phyloP scores from a whole-genome alignment of 345 rosid species.

The Syzygium aqueum region DNA sequence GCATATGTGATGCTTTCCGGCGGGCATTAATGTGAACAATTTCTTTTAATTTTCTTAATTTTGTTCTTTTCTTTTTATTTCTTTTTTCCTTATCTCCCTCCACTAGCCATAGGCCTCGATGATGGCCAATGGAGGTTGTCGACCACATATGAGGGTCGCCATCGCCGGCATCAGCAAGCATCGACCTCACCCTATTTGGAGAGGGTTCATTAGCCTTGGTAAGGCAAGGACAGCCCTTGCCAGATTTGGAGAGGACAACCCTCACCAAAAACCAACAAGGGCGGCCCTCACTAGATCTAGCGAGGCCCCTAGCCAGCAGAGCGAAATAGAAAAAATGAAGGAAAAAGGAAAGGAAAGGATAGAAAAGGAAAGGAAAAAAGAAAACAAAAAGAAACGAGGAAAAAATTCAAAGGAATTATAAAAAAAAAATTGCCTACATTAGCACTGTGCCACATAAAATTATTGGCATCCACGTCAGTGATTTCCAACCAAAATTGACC shows the following conservation, averaged over 20 bases:
- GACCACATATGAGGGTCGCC: rapidly evolving
- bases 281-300: rapidly evolving
- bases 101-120: rapidly evolving
- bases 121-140: rapidly evolving
- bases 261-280: rapidly evolving
- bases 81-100: rapidly evolving
- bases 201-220: rapidly evolving
- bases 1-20: rapidly evolving
- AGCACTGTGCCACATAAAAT: no score
- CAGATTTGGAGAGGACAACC: background rate
- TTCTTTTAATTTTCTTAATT: no score
- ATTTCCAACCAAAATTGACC: no score
- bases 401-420: no score
- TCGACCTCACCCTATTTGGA: rapidly evolving
- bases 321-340: no score
- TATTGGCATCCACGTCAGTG: no score
- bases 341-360: rapidly evolving
- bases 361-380: no score
- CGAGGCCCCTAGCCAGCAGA: rapidly evolving
- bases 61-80: no score
- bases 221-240: background rate
- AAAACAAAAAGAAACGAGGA: no score
- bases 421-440: no score
- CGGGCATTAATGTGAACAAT: rapidly evolving
- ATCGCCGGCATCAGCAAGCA: rapidly evolving